Evolutionary conservation across 106 monocot genomes (phyloP).

Genomic region (Phalaenopsis aphrodite): DNA sequence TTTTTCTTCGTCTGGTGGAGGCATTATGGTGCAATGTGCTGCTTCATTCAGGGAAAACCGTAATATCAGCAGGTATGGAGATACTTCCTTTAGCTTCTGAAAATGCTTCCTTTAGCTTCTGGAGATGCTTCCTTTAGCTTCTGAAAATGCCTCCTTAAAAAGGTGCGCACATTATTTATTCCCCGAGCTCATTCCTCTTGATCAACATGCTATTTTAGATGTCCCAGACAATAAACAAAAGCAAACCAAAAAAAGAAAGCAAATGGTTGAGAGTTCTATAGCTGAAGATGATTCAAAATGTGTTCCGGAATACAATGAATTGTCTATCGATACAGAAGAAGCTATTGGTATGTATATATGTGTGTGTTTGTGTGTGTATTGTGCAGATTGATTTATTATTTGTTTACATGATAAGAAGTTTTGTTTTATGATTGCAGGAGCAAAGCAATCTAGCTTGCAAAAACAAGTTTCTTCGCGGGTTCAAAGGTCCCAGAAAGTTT

Average conservation of each 20-base stretch:
- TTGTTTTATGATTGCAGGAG: slow-evolving; percentile 16
- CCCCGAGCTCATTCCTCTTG: slow-evolving; percentile 20
- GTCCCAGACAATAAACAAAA: slow-evolving; percentile 23
- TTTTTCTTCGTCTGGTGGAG: not conserved
- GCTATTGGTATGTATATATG: slow-evolving; percentile 19
- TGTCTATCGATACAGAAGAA: slow-evolving; percentile 13
- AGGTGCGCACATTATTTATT: slow-evolving; percentile 19
- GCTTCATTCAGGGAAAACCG: slow-evolving; percentile 1
- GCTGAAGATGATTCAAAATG: slow-evolving; percentile 18
- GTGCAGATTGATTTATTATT: not conserved
- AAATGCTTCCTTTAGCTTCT: slow-evolving; percentile 4
- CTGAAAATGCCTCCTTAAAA: slow-evolving; percentile 23
- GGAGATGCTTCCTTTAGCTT: not conserved
- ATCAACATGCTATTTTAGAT: slow-evolving; percentile 18
- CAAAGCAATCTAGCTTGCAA: slow-evolving; percentile 1
- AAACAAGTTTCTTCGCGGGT: slow-evolving; percentile 11
- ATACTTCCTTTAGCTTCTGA: not conserved
- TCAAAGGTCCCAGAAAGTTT: slow-evolving; percentile 1
- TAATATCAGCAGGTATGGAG: slow-evolving; percentile 9
- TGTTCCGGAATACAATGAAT: slow-evolving; percentile 19
- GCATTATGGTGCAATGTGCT: not conserved
- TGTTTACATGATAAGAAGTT: not conserved
- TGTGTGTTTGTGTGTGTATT: not conserved
- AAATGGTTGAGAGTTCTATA: not conserved
- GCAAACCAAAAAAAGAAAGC: slow-evolving; percentile 31